Evolutionary conservation across 2,329 filamentous ascomycete genomes (phyloP), one percentile per base, ranked within the genome.

Genomic region (Thielaviopsis cerberus): DNA sequence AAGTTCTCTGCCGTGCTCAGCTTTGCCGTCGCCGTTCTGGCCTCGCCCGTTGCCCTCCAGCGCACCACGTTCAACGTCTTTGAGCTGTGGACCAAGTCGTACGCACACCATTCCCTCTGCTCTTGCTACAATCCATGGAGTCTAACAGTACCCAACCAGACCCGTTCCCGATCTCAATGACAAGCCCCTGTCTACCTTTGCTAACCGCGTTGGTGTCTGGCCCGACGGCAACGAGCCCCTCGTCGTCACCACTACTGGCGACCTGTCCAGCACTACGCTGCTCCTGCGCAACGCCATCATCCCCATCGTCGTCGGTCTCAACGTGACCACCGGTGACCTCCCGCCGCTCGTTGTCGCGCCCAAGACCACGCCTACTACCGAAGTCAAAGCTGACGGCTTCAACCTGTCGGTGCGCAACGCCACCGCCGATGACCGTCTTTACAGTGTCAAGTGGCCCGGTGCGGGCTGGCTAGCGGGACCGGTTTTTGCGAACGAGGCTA

Each of bases 391-490:
- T 26, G 34, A 57, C 10, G 20, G 45, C n/a, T 60, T 57, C 25
- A 27, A 48, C 6, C 48, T 58, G 4, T 41, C 52, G 5, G 17
- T 11, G 41, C 57, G 53, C 20, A 37, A 26, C n/a, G 41, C 54
- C 24, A 26, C 53, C 1, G 26, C 13, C 27, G 52, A 51, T 1
- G 57, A 24, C 26, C 24, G 2, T 17, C 34, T 53, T 4, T 61
- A 58, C 53, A 27, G 23, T 13, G 59, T 61, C 22, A 54, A 24
- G 11, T 58, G 51, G 50, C 7, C 24, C 8, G 56, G n/a, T 22
- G 50, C 50, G 1, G 17, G 55, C 34, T 61, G 59, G 59, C 27
- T 61, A 17, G 59, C 59, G 5, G 53, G 53, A 3, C 59, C 59
- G 4, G 51, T 57, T 15, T 10, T n/a, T 13, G 54, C 34, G 48